Base-by-base conservation (phyloP, 1,284 basidiomycete species). In the Vanrija humicola region DNA sequence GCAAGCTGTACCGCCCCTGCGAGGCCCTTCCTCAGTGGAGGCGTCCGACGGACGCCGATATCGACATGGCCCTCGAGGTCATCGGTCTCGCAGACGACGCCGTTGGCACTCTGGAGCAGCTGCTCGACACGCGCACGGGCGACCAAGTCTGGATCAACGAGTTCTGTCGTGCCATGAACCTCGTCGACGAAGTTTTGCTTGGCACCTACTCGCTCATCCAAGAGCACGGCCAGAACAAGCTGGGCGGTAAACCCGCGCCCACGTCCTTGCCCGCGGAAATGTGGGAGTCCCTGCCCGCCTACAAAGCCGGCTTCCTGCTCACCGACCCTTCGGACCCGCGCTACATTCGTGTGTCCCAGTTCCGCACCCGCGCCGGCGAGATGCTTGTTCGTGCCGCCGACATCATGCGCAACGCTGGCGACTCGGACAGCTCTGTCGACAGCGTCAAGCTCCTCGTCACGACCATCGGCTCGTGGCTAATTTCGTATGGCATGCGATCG, bases 11-110 rank as follows among this genome's bases (percentile, higher is more conserved):
- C 75, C 83, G 88, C 53, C 80, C 86, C 7, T 82, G 86, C 62
- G 88, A 96, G 51, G 86, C 93, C 47, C 82, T 85, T 58, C 82
- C 95, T 21, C 84, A 89, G 58, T 98, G 96, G 95, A 92, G 95
- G 68, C 82, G 68, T 0, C 77, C 77, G 0, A 53, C 55, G 3
- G 60, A 60, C 6, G 64, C 63, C 5, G 69, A 98, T 74, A 83
- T 98, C 58, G 82, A 82, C 34, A 89, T 97, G 69, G 85, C 87
- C 3, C 74, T 98, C 43, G 85, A 91, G 55, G 81, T 95, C 18
- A 75, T 95, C n/a, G 63, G 42, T 18, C 48, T 73, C 3, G 73
- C 72, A 19, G 84, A 90, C 52, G 78, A 82, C 44, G 80, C 94
- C 15, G 83, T 84, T 25, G 74, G 79, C 55, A 83, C 82, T 52